phyloP scores from a whole-genome alignment of 176 grass and related monocot genomes.

The Calamus simplicifolius region DNA sequence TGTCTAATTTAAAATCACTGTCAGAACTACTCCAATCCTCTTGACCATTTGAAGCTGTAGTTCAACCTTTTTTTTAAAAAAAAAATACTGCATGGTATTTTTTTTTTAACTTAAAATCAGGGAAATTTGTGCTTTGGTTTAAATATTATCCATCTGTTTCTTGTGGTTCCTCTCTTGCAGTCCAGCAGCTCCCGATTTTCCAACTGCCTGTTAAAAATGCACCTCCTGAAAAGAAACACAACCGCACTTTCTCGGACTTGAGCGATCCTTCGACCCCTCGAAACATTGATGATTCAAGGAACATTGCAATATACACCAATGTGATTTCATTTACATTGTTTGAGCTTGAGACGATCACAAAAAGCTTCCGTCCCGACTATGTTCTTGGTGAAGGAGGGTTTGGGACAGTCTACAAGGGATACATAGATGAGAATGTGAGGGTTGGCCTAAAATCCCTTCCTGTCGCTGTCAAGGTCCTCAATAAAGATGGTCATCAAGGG shows the following conservation, averaged over 20 bases:
- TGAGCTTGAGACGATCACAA: conserved; percentile 97
- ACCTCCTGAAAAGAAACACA: conserved; percentile 50
- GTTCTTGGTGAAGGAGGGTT: conserved; percentile 98
- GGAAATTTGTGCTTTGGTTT: no score
- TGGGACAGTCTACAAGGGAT: conserved; percentile 97
- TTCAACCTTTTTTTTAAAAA: no score
- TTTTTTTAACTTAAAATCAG: not conserved
- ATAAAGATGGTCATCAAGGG: conserved; percentile 97
- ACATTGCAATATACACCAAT: conserved; percentile 96
- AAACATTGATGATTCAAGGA: conserved; percentile 75
- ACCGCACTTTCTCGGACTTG: conserved; percentile 53
- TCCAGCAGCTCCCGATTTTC: conserved; percentile 89
- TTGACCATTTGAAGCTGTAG: no score
- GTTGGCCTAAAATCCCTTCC: conserved; percentile 88
- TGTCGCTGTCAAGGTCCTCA: conserved; percentile 95
- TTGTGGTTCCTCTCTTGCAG: conserved; percentile 20
- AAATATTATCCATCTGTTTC: no score
- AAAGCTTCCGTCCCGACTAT: conserved; percentile 91
- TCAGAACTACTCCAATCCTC: no score
- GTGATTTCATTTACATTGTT: conserved; percentile 90
- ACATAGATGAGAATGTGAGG: conserved; percentile 99
- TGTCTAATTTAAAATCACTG: no score
- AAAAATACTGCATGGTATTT: no score
- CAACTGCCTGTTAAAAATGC: conserved; percentile 62
- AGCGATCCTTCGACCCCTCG: conserved; percentile 71